Evolutionary conservation across 2,329 filamentous ascomycete genomes (phyloP).

Genomic region (Diaporthe australafricana): DNA sequence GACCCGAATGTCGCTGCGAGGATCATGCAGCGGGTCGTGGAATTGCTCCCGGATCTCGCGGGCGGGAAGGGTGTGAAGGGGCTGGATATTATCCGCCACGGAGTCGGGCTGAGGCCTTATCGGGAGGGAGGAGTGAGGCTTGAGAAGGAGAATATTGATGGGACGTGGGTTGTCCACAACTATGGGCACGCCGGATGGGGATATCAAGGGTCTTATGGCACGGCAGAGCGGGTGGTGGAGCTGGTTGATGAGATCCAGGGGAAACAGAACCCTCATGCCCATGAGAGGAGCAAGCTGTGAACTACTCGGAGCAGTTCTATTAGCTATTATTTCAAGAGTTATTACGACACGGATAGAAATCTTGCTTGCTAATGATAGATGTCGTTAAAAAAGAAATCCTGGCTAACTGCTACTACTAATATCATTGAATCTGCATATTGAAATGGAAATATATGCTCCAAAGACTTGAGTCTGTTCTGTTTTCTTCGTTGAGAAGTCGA

Average conservation of each 20-base stretch:
- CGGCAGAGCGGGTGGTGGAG: constrained; percentile 73
- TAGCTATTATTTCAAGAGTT: too few species aligned
- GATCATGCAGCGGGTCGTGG: constrained; percentile 84
- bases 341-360: too few species aligned
- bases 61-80: constrained; percentile 76
- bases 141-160: constrained; percentile 76
- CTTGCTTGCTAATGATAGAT: too few species aligned
- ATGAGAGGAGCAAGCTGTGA: constrained; percentile 33
- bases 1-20: constrained; percentile 83
- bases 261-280: constrained; percentile 45
- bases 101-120: constrained; percentile 83
- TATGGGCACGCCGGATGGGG: constrained; percentile 86
- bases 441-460: too few species aligned
- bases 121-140: constrained; percentile 79
- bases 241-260: constrained; percentile 72
- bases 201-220: constrained; percentile 78
- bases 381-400: too few species aligned
- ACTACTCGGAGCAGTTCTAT: background rate
- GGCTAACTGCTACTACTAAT: too few species aligned
- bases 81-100: constrained; percentile 82
- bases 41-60: constrained; percentile 72
- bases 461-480: too few species aligned
- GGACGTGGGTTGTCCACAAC: constrained; percentile 79
- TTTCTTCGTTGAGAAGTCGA: too few species aligned
- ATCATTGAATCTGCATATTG: too few species aligned